A percentile compares a stretch with the other conserved stretches of the same genome.
phyloP scores from a whole-genome alignment of 768 basidiomycete species.

The Cubamyces lactineus region DNA sequence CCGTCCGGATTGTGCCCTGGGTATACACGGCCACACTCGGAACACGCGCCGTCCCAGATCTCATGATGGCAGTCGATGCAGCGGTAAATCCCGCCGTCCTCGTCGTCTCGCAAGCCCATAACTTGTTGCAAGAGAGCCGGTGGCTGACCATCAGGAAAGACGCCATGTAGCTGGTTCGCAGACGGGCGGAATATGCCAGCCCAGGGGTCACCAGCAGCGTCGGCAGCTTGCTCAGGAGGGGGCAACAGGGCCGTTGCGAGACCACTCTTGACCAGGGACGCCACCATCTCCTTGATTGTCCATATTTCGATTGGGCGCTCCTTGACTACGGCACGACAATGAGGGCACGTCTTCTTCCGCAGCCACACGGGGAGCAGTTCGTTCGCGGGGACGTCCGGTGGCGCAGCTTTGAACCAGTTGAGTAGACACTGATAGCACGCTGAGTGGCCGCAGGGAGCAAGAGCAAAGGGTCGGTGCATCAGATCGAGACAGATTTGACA shows the following conservation, averaged over 20 bases:
- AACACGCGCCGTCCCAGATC: conserved; percentile 71
- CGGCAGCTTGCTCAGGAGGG: conserved; percentile 29
- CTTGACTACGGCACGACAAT: conserved; percentile 47
- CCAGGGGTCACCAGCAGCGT: conserved; percentile 60
- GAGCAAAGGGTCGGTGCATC: conserved; percentile 71
- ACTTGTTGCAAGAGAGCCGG: conserved; percentile 40
- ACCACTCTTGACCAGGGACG: conserved; percentile 53
- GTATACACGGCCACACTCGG: conserved; percentile 62
- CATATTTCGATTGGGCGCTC: conserved; percentile 52
- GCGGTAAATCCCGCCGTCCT: conserved; percentile 78
- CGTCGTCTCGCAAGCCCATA: conserved; percentile 69
- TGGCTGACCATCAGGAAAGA: conserved; percentile 27
- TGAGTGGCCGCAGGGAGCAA: conserved; percentile 76
- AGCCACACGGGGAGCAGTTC: conserved; percentile 32
- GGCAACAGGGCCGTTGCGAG: conserved; percentile 39
- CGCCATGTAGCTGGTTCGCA: background rate
- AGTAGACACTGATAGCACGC: conserved; percentile 74
- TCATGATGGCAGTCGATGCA: conserved; percentile 81
- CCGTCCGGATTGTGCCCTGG: conserved; percentile 46
- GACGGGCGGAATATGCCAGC: conserved; percentile 54
- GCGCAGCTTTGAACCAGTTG: conserved; percentile 67
- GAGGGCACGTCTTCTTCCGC: conserved; percentile 48
- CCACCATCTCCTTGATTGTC: conserved; percentile 51
- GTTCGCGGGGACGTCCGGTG: conserved; percentile 21
- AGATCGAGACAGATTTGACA: conserved; percentile 83